Conservation (phyloP, 202 grass and related monocot species). For the Eragrostis tef region DNA sequence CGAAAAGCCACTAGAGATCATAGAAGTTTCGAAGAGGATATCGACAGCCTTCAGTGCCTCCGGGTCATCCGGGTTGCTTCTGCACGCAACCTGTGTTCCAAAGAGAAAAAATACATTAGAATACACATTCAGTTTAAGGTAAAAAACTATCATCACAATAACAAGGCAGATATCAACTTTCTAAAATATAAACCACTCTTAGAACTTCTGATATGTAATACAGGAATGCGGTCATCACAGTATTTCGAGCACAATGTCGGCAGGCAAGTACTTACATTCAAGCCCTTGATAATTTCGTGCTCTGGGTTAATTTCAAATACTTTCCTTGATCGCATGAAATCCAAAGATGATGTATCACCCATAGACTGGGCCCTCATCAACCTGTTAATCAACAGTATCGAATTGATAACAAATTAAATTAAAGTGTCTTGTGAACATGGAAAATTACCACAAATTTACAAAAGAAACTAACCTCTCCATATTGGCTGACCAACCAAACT, state of each 20-base stretch:
- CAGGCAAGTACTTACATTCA: conserved; percentile 68
- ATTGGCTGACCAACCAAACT: conserved; percentile 99
- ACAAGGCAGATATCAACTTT: too few species aligned
- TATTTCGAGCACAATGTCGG: not conserved
- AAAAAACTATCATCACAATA: not conserved
- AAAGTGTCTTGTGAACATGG: too few species aligned
- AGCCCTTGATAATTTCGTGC: conserved; percentile 81
- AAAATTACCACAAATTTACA: conserved; percentile 1
- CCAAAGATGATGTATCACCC: conserved; percentile 72
- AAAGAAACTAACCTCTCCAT: conserved; percentile 74
- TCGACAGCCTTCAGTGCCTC: conserved; percentile 84
- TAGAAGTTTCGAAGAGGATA: conserved; percentile 92
- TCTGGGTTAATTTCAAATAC: conserved; percentile 99
- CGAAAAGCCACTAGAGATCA: conserved; percentile 92
- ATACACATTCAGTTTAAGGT: not conserved
- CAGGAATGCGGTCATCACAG: too few species aligned
- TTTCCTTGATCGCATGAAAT: conserved; percentile 94
- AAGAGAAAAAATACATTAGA: not conserved
- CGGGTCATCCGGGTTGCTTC: conserved; percentile 61
- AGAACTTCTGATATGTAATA: too few species aligned
- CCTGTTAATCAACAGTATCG: conserved; percentile 44
- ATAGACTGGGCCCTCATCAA: conserved; percentile 92
- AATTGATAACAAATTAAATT: conserved; percentile 8
- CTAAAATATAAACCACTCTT: too few species aligned
- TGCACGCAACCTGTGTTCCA: conserved; percentile 67